Conservation (phyloP, 192 early-diverging fungal species). For the Linnemannia exigua region DNA sequence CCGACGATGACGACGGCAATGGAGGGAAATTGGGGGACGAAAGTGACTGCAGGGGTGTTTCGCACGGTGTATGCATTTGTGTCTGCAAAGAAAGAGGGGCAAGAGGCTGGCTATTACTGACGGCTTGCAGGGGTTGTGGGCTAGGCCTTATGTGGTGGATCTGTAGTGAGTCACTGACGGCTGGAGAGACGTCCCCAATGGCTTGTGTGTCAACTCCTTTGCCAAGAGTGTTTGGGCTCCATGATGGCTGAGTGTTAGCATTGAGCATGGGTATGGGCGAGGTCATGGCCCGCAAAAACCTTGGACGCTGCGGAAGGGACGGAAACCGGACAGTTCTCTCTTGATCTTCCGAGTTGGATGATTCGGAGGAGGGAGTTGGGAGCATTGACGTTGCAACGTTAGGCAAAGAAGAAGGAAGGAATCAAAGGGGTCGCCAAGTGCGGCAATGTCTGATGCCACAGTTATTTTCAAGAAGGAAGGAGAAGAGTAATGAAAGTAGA, state of each 20-base stretch:
- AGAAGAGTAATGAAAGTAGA: background rate
- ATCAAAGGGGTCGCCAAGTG: too few species aligned
- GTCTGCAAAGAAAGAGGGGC: background rate
- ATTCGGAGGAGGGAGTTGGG: background rate
- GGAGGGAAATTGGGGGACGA: constrained; percentile 11
- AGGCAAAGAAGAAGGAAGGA: background rate
- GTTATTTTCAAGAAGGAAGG: background rate
- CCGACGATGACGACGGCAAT: too few species aligned
- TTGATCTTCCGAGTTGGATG: background rate
- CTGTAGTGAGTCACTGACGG: background rate
- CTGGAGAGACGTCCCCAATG: background rate
- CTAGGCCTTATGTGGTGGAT: background rate
- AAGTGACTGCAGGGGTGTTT: constrained; percentile 9
- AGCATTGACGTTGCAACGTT: background rate
- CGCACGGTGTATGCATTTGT: too few species aligned
- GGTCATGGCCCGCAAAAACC: constrained; percentile 35
- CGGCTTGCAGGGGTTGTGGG: constrained; percentile 3
- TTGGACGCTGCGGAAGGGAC: background rate
- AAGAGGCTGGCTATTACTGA: background rate
- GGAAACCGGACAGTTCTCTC: background rate
- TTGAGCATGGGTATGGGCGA: constrained; percentile 23
- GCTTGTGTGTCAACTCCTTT: background rate
- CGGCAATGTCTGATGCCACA: background rate
- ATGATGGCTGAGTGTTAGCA: background rate
- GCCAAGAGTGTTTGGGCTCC: background rate